These are phyloP conservation scores for Candida sp. DNA, from an alignment of 1,139 yeast genomes.

Conservation along the genomic window DNA sequence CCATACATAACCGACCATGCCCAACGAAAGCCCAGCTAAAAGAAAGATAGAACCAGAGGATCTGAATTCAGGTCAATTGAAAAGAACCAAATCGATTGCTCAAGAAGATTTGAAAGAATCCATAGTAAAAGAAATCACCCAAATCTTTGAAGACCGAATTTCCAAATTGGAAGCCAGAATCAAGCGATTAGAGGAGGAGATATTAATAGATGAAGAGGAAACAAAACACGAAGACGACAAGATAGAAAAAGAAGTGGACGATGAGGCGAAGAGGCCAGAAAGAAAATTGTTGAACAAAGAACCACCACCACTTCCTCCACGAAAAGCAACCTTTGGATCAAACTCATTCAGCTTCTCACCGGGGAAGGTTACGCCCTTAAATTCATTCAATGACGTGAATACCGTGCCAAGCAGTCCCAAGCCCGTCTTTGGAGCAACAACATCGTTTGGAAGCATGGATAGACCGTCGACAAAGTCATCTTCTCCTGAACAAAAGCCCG, in stretches of 20 bases:
- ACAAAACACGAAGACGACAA: not conserved
- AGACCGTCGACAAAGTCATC: conserved; percentile 4
- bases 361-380: conserved; percentile 24
- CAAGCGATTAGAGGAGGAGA: conserved; percentile 18
- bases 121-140: conserved; percentile 20
- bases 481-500: not conserved
- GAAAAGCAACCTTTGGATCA: conserved; percentile 35
- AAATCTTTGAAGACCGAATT: conserved; percentile 23
- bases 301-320: conserved; percentile 20
- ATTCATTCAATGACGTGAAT: conserved; percentile 17
- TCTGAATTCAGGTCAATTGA: conserved; percentile 4
- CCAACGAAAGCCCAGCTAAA: conserved; percentile 21
- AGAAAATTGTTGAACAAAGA: conserved; percentile 1
- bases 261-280: not conserved
- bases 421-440: conserved; percentile 51
- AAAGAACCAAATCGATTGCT: conserved; percentile 16
- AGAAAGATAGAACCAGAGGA: conserved; percentile 23
- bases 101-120: conserved; percentile 19
- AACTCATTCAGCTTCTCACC: conserved; percentile 29
- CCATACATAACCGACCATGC: conserved; percentile 15
- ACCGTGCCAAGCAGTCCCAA: conserved; percentile 15
- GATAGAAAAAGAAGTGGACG: not conserved
- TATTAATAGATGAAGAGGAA: conserved; percentile 2
- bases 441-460: conserved; percentile 54
- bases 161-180: conserved; percentile 25